A percentile compares a stretch with the other conserved stretches of the same genome.
Evolutionary conservation across 2,329 filamentous ascomycete genomes (phyloP).

Genomic region (Polychaeton citri): DNA sequence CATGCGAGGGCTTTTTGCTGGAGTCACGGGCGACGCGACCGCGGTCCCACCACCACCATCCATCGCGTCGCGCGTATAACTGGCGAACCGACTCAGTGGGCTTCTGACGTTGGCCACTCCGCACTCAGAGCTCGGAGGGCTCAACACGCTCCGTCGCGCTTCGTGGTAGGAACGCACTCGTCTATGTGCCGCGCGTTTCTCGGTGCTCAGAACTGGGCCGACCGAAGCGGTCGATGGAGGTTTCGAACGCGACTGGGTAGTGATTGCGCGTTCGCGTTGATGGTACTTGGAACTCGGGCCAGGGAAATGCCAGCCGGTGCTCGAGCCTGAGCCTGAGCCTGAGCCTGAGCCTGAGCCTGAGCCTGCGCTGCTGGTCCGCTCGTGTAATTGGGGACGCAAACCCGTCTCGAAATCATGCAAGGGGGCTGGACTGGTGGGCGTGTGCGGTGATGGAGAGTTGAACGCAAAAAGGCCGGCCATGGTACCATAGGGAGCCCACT

Average conservation of each 20-base stretch:
- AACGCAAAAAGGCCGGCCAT: constrained; percentile 3
- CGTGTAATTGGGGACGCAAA: background rate
- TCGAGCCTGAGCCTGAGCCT: background rate
- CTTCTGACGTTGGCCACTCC: constrained; percentile 4
- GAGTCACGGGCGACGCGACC: constrained; percentile 10
- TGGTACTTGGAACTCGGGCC: constrained; percentile 20
- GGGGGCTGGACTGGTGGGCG: background rate
- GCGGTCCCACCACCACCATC: constrained; percentile 1
- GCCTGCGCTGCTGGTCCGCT: background rate
- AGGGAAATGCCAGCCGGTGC: constrained; percentile 15
- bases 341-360: constrained; percentile 3
- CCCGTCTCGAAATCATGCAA: background rate
- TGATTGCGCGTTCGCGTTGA: constrained; percentile 9
- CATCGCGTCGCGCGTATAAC: background rate
- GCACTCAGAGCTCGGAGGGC: background rate
- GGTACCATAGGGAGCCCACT: too few relatives aligned
- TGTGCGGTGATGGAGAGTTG: background rate
- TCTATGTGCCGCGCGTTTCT: constrained; percentile 13
- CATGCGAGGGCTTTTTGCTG: constrained; percentile 10
- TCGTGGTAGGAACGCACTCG: constrained; percentile 9
- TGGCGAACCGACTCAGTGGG: background rate
- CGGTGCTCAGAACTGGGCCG: constrained; percentile 16
- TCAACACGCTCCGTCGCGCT: constrained; percentile 1
- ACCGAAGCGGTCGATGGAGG: constrained; percentile 10
- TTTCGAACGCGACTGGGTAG: constrained; percentile 8